Evolutionary conservation across 2,329 filamentous ascomycete species (phyloP).

Genomic region (Epichloe typhina): DNA sequence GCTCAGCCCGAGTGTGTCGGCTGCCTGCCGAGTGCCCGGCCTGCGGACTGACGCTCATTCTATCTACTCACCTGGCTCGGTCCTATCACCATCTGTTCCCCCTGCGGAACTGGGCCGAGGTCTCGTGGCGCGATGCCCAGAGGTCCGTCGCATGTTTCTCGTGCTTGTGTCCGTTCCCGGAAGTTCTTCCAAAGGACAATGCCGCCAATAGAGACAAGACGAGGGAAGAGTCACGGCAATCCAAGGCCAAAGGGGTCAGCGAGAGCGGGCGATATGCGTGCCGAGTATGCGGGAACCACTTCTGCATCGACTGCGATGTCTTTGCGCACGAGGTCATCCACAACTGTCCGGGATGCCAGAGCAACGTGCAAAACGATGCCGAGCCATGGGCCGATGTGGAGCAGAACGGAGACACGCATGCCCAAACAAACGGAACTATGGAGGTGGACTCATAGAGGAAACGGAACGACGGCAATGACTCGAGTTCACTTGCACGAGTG

Average conservation of each 20-base stretch:
- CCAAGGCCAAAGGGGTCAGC: constrained; percentile 50
- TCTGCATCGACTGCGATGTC: constrained; percentile 96
- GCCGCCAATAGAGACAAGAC: constrained; percentile 8
- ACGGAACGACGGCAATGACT: background rate
- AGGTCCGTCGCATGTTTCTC: constrained; percentile 58
- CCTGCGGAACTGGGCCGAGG: constrained; percentile 78
- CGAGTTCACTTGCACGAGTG: no score
- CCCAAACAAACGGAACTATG: constrained; percentile 27
- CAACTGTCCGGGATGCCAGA: constrained; percentile 85
- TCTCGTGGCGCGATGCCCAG: constrained; percentile 64
- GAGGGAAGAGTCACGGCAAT: constrained; percentile 13
- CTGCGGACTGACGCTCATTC: constrained; percentile 81
- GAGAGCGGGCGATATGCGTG: constrained; percentile 85
- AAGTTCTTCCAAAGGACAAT: constrained; percentile 20
- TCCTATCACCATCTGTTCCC: constrained; percentile 91
- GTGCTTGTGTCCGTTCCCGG: constrained; percentile 63
- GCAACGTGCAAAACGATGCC: constrained; percentile 19
- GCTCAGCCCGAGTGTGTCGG: constrained; percentile 75
- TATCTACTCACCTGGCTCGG: constrained; percentile 85
- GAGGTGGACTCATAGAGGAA: constrained; percentile 20
- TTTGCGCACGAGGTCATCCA: constrained; percentile 90
- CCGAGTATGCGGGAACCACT: constrained; percentile 74
- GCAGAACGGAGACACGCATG: constrained; percentile 19
- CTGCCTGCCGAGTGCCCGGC: constrained; percentile 83
- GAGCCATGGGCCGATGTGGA: constrained; percentile 17